Evolutionary conservation across 768 basidiomycete genomes (phyloP), one percentile per base, ranked within the genome.

Genomic region (Nidula microcarpa): DNA sequence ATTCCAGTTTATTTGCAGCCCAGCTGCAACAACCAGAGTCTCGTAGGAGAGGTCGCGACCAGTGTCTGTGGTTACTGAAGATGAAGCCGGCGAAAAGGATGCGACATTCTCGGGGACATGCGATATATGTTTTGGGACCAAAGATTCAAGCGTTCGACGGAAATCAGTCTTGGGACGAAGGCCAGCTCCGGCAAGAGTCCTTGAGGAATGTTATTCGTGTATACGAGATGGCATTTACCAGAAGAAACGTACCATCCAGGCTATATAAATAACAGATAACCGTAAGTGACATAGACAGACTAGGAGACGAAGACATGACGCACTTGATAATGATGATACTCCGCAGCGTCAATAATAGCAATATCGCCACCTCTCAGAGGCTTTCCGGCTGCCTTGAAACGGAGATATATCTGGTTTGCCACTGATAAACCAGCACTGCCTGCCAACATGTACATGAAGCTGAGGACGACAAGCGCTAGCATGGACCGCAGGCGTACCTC

Each of bases 121-220:
- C 0, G 80, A 71, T 52, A 96, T 82, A 60, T 91, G 80, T 11
- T 73, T 64, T 1, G 95, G 91, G 51, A 99, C 82, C 43, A 98
- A 77, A 2, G 83, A 79, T 14, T 73, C 64, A 47, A 97, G 75
- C 7, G 82, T 81, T 37, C 81, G 79, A 50, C 84, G 80, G 60
- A 88, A 88, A 4, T 83, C 79, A 13, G 76, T 68, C 69, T 96
- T 95, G 41, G 77, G 62, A 49, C 79, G 75, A 50, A 99, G 77
- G 32, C 95, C 96, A n/a, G 92, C 75, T 11, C 93, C 95, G 37
- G 94, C 94, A 41, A 97, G 81, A 1, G 94, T 96, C 94, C 91
- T 92, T 16, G 18, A 16, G 14, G n/a, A 36, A 37, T 13, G n/a
- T 50, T 50, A 9, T 41, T 11, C n/a, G 13, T 39, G 8, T 9